Conservation (phyloP, 176 grass and related monocot species). For the Carex cristatella region DNA sequence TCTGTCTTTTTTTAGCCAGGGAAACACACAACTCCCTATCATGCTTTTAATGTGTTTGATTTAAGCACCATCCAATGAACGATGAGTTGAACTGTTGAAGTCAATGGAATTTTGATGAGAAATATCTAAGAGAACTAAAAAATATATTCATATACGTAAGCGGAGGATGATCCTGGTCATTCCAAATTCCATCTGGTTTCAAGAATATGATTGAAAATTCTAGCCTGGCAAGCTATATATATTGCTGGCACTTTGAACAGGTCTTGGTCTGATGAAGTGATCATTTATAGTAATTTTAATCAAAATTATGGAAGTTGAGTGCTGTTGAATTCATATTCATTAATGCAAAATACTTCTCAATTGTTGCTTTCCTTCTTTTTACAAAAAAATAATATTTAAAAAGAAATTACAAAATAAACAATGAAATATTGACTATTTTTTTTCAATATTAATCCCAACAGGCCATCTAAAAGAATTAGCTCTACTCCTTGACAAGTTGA, state of each 20-base stretch:
- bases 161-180: neutral
- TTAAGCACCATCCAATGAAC: neutral
- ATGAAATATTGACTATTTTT: neutral
- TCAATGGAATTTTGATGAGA: neutral
- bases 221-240: no score
- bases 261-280: neutral
- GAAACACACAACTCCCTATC: neutral
- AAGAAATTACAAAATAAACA: slow-evolving; percentile 2
- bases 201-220: no score
- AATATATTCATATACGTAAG: no score
- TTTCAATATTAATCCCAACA: neutral
- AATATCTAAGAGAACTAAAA: no score
- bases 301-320: neutral
- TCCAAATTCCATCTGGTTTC: neutral
- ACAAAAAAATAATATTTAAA: neutral
- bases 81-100: no score
- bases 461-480: neutral
- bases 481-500: slow-evolving; percentile 24
- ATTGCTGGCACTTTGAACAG: neutral
- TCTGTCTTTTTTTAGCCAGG: neutral
- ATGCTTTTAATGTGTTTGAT: neutral
- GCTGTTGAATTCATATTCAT: neutral
- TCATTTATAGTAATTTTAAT: neutral
- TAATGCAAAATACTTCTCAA: neutral
- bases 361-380: neutral